phyloP scores from a whole-genome alignment of 2,329 filamentous ascomycete genomes.

The Stagonosporopsis cucurbitacearum region DNA sequence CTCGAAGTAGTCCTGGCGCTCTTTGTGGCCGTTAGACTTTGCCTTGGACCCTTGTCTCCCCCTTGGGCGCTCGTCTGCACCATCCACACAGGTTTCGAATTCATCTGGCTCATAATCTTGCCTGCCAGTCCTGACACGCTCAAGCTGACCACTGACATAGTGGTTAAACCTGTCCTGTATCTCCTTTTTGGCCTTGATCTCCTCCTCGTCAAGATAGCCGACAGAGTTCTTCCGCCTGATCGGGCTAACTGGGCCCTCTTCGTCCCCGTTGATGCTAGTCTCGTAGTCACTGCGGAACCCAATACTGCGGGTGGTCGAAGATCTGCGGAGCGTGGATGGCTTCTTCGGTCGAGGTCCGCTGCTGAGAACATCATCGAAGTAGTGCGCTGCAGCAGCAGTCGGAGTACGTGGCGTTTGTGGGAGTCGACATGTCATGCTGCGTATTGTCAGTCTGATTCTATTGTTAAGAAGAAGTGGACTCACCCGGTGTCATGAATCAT shows the following conservation, averaged over 20 bases:
- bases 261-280: slow-evolving; percentile 47
- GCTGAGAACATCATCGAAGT: slow-evolving; percentile 91
- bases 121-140: slow-evolving; percentile 70
- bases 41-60: slow-evolving; percentile 18
- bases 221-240: slow-evolving; percentile 55
- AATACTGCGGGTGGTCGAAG: slow-evolving; percentile 83
- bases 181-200: slow-evolving; percentile 45
- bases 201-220: slow-evolving; percentile 61
- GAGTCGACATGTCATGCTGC: slow-evolving; percentile 37
- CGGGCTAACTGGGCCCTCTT: slow-evolving; percentile 36
- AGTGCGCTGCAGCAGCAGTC: slow-evolving; percentile 81
- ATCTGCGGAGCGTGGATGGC: slow-evolving; percentile 70
- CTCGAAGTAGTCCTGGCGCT: slow-evolving; percentile 39
- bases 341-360: slow-evolving; percentile 52
- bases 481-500: slow-evolving; percentile 98
- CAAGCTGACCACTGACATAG: slow-evolving; percentile 83
- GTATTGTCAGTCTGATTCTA: slow-evolving; percentile 51
- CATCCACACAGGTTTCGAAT: slow-evolving; percentile 65
- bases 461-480: slow-evolving; percentile 43
- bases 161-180: slow-evolving; percentile 71
- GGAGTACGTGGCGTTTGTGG: slow-evolving; percentile 93
- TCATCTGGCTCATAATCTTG: slow-evolving; percentile 65
- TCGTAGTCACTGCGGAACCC: slow-evolving; percentile 80
- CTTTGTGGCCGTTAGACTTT: slow-evolving; percentile 33
- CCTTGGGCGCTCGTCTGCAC: slow-evolving; percentile 23